Conservation (phyloP, 306 rosid species). For the Carpinus fangiana region DNA sequence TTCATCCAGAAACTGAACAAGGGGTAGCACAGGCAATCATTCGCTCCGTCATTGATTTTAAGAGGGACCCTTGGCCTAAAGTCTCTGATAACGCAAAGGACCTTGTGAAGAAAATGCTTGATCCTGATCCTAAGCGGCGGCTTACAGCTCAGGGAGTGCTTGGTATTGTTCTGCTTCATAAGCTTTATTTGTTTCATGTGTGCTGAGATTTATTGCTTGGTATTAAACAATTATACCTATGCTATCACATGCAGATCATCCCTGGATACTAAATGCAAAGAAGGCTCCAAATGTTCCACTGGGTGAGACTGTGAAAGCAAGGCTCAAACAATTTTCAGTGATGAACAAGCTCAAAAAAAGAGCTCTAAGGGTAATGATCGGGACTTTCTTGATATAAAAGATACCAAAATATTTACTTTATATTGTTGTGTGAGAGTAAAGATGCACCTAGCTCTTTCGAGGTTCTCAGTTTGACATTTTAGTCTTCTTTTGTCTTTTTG, state of each 20-base stretch:
- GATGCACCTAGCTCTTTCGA: neutral
- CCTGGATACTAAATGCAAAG: constrained; percentile 61
- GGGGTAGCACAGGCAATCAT: constrained; percentile 42
- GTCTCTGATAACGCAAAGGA: constrained; percentile 39
- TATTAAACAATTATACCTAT: neutral
- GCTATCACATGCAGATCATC: constrained; percentile 42
- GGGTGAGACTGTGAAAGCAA: constrained; percentile 64
- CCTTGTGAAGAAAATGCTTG: constrained; percentile 41
- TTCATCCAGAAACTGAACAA: constrained; percentile 34
- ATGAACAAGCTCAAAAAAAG: constrained; percentile 68
- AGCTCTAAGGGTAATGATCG: constrained; percentile 53
- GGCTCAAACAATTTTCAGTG: constrained; percentile 59
- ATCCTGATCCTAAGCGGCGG: constrained; percentile 37
- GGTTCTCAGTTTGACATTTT: neutral
- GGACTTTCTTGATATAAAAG: neutral
- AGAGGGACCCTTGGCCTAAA: constrained; percentile 45
- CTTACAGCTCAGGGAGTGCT: constrained; percentile 39
- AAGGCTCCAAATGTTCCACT: constrained; percentile 63
- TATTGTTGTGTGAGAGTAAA: neutral
- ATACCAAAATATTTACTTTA: neutral
- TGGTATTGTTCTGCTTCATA: constrained; percentile 18
- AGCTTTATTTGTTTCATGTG: constrained; percentile 6
- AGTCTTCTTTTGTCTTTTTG: neutral
- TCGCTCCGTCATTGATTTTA: constrained; percentile 36
- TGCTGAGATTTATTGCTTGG: constrained; percentile 1